Conservation (phyloP, 768 basidiomycete species). For the Termitomyces sp. region DNA sequence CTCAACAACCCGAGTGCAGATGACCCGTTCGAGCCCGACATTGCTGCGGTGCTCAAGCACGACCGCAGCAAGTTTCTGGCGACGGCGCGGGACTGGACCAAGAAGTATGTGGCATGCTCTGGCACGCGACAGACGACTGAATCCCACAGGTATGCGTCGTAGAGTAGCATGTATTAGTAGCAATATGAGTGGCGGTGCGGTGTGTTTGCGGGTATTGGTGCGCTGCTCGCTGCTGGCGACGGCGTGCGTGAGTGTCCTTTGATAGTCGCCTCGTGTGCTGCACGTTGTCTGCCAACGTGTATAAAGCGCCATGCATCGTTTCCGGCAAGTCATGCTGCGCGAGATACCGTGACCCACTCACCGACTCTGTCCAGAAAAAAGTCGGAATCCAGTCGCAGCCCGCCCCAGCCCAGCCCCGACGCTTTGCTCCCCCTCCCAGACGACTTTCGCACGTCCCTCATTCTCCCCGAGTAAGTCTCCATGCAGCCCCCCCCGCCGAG, state of each 20-base stretch:
- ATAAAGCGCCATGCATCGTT: constrained; percentile 72
- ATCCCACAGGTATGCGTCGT: constrained; percentile 10
- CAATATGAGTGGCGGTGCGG: constrained; percentile 4
- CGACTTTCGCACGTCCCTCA: constrained; percentile 84
- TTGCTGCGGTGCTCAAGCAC: constrained; percentile 79
- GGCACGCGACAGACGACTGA: neutral
- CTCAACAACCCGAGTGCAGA: constrained; percentile 84
- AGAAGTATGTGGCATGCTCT: constrained; percentile 62
- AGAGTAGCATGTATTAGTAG: neutral
- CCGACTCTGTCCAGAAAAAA: constrained; percentile 52
- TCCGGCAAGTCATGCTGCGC: constrained; percentile 56
- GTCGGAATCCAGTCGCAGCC: constrained; percentile 59
- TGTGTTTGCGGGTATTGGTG: constrained; percentile 10
- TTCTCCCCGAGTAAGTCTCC: constrained; percentile 70
- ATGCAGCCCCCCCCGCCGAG: constrained; percentile 1
- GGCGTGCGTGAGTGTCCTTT: neutral
- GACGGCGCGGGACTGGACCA: constrained; percentile 81
- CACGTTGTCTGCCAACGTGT: constrained; percentile 79
- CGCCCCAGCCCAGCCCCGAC: constrained; percentile 27
- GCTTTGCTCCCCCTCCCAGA: constrained; percentile 57
- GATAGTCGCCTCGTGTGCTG: constrained; percentile 60
- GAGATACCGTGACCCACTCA: constrained; percentile 17
- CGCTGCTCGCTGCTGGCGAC: constrained; percentile 1
- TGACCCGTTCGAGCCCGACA: constrained; percentile 85
- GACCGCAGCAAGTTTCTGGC: constrained; percentile 69